phyloP scores from a whole-genome alignment of 139 green algal genomes.

The Chlamydomonas sp. region DNA sequence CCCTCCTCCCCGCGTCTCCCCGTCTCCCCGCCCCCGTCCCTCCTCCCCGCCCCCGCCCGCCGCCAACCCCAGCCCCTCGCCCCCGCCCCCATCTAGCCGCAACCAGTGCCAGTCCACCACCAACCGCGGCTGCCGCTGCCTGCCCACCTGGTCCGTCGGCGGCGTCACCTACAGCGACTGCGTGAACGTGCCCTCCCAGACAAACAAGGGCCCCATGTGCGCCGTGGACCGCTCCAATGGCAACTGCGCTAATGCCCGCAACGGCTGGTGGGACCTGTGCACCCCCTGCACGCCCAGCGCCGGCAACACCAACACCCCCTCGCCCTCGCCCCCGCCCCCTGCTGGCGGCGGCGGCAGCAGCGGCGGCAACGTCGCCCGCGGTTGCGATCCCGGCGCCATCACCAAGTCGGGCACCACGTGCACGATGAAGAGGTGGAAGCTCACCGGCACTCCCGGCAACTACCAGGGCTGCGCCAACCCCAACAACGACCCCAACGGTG shows the following conservation, averaged over 20 bases:
- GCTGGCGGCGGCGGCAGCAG: background rate
- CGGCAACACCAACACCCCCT: background rate
- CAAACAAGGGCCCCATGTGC: background rate
- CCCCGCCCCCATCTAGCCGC: background rate
- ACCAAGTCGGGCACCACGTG: background rate
- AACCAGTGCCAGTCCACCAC: background rate
- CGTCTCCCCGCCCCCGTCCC: too few species aligned
- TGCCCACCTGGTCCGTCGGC: background rate
- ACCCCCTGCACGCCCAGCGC: background rate
- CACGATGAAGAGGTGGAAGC: background rate
- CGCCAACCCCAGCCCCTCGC: background rate
- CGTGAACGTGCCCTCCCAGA: too few species aligned
- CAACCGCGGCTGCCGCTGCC: background rate
- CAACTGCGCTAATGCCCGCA: background rate
- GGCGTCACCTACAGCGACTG: background rate
- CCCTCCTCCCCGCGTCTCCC: background rate
- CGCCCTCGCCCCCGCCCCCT: background rate
- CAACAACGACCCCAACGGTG: conserved; percentile 8
- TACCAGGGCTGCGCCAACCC: conserved; percentile 26
- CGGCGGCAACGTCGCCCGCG: too few species aligned
- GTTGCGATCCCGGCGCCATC: background rate
- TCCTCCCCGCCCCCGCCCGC: background rate
- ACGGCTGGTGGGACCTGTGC: conserved; percentile 24
- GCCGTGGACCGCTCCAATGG: background rate
- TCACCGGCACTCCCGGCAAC: background rate